phyloP scores from a whole-genome alignment of 2,329 filamentous ascomycete species.

The Sporothrix curviconia region DNA sequence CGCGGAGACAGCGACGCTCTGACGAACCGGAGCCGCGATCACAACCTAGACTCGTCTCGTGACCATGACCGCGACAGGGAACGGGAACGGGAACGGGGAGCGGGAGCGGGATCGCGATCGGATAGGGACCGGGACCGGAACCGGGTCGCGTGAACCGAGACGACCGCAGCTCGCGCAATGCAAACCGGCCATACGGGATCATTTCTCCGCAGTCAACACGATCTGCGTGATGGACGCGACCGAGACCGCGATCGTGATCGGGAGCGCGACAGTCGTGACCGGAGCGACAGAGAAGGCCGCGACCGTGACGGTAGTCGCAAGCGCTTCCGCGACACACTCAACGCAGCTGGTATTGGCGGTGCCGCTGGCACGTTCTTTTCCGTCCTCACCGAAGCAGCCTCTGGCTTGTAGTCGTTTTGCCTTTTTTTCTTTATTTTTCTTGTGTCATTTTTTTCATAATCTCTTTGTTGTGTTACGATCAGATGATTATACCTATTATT shows the following conservation, averaged over 20 bases:
- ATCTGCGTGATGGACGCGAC: too few species aligned
- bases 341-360: constrained; percentile 53
- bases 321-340: constrained; percentile 44
- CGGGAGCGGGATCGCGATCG: constrained; percentile 21
- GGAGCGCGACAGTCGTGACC: constrained; percentile 16
- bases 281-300: constrained; percentile 4
- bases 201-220: too few species aligned
- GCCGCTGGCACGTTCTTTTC: constrained; percentile 53
- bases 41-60: constrained; percentile 28
- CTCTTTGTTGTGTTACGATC: not conserved
- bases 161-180: too few species aligned
- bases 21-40: constrained; percentile 28
- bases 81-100: constrained; percentile 24
- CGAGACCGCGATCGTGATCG: constrained; percentile 24
- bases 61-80: constrained; percentile 25
- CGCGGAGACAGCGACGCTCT: constrained; percentile 37
- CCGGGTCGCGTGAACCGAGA: too few species aligned
- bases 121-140: constrained; percentile 22
- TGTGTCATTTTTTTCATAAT: not conserved
- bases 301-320: constrained; percentile 29
- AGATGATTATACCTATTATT: too few species aligned
- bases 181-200: too few species aligned
- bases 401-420: constrained; percentile 20
- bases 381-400: constrained; percentile 52
- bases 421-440: not conserved